A percentile compares a stretch with the other conserved stretches of the same genome.
Conservation (phyloP, 202 grass and related monocot species). For the Zoysia matrella region DNA sequence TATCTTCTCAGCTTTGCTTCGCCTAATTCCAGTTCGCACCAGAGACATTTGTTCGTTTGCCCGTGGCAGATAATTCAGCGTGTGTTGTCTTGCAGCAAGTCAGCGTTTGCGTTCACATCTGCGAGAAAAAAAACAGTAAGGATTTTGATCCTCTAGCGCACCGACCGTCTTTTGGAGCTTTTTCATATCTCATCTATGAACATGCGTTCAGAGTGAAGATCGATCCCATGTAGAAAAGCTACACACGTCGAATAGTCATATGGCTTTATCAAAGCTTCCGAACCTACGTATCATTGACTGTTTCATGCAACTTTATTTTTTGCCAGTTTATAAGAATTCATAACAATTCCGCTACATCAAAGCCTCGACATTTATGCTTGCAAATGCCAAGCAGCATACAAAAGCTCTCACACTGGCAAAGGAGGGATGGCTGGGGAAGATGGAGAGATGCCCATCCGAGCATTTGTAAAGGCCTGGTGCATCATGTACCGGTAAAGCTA, state of each 20-base stretch:
- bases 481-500: constrained; percentile 16
- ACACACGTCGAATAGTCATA: too few relatives aligned
- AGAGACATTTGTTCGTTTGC: constrained; percentile 13
- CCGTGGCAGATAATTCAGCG: not conserved
- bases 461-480: not conserved
- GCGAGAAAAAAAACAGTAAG: not conserved
- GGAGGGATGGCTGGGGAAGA: constrained; percentile 2
- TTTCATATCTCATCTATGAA: too few relatives aligned
- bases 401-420: not conserved
- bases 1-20: constrained; percentile 25
- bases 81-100: constrained; percentile 34
- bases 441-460: not conserved
- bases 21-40: constrained; percentile 28
- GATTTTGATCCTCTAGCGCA: not conserved
- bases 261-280: too few relatives aligned
- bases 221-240: too few relatives aligned
- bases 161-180: not conserved
- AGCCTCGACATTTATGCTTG: not conserved
- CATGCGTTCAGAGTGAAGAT: too few relatives aligned
- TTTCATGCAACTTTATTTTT: too few relatives aligned
- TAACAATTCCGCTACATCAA: too few relatives aligned
- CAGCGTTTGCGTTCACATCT: not conserved
- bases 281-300: too few relatives aligned
- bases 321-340: too few relatives aligned
- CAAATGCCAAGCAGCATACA: not conserved